Conservation (phyloP, 768 basidiomycete species). For the Leccinum uliginosum region DNA sequence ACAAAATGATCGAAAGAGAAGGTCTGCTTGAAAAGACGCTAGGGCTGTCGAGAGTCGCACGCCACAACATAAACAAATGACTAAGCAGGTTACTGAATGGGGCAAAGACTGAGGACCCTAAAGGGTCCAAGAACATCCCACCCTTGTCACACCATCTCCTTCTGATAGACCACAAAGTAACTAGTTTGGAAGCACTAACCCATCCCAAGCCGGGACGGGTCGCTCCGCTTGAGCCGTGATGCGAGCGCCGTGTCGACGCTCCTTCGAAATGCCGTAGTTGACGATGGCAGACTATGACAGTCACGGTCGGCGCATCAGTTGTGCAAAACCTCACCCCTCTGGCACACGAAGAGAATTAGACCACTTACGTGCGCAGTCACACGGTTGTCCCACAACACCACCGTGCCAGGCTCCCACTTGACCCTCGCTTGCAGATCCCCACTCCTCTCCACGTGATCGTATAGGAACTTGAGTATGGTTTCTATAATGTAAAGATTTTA, state of each 20-base stretch:
- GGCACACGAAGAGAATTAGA: not conserved
- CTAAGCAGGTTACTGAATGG: no score
- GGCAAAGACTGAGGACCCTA: no score
- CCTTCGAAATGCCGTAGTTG: constrained; percentile 60
- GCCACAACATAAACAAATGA: no score
- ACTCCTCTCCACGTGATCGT: constrained; percentile 73
- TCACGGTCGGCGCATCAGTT: not conserved
- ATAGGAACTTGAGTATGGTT: constrained; percentile 60
- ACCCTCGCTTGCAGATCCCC: constrained; percentile 74
- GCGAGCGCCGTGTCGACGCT: constrained; percentile 72
- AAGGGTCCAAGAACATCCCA: no score
- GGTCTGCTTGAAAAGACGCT: no score
- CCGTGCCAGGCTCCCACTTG: constrained; percentile 71
- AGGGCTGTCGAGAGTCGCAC: no score
- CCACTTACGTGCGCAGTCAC: constrained; percentile 59
- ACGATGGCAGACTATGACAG: constrained; percentile 60
- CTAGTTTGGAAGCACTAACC: constrained; percentile 35
- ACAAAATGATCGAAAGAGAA: no score
- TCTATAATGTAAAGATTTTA: constrained; percentile 33
- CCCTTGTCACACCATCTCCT: no score
- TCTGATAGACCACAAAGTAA: no score
- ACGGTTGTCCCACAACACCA: constrained; percentile 83
- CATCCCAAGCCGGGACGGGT: constrained; percentile 61
- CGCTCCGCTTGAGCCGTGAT: constrained; percentile 82
- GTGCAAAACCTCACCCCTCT: not conserved